phyloP scores from a whole-genome alignment of 2,329 filamentous ascomycete species.

The Periconia digitata region DNA sequence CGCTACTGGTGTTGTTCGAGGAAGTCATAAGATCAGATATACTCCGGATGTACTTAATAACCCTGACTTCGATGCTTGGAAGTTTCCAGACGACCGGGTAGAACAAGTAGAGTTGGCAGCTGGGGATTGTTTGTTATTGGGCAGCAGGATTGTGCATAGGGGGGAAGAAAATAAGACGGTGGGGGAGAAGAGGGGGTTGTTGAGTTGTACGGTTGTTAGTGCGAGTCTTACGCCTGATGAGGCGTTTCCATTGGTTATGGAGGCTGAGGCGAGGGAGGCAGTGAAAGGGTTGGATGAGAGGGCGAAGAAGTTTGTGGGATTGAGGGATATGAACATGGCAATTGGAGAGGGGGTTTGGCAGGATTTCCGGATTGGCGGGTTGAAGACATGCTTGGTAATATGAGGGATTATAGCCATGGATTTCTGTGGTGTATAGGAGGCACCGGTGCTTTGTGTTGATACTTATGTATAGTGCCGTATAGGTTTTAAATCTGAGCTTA shows the following conservation, averaged over 20 bases:
- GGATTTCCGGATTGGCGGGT: background rate
- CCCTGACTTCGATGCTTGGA: background rate
- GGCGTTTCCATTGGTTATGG: background rate
- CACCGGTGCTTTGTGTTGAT: too few relatives aligned
- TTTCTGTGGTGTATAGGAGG: too few relatives aligned
- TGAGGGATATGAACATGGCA: background rate
- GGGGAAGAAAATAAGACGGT: slow-evolving; percentile 1
- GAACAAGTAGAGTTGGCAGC: background rate
- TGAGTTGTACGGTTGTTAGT: background rate
- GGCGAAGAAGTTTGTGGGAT: background rate
- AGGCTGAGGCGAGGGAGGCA: background rate
- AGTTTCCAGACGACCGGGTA: background rate
- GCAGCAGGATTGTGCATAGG: background rate
- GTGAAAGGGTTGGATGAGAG: background rate
- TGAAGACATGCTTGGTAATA: too few relatives aligned
- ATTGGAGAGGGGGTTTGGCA: background rate
- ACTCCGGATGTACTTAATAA: background rate
- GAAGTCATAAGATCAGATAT: background rate
- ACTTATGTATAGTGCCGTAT: too few relatives aligned
- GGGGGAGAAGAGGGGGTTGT: background rate
- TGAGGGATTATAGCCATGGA: too few relatives aligned
- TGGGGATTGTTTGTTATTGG: background rate
- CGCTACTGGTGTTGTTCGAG: background rate
- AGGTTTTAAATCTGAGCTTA: too few relatives aligned
- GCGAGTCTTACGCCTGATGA: background rate